Base-by-base conservation (phyloP, 2,329 filamentous ascomycete species). In the Penicillium nordicum region DNA sequence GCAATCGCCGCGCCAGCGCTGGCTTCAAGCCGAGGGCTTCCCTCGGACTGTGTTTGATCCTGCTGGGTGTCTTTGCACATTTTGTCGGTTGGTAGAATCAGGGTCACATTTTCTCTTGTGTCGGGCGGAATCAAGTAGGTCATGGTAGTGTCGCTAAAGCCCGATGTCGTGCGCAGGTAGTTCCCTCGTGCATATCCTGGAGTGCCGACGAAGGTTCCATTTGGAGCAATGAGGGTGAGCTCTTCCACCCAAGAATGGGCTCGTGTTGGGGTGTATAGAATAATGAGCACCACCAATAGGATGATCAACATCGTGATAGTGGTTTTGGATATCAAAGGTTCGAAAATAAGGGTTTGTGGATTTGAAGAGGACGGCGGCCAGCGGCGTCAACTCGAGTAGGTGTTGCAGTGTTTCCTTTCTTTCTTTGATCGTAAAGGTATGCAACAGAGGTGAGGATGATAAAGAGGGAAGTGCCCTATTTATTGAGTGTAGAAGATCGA, bases 161-260 rank as follows among this genome's bases (percentile, higher is more conserved):
- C 79, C 8, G 81, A 74, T 38, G 78, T 72, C 6, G 74, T 79
- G 59, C 90, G 85, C 32, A 81, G 73, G 16, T 85, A 73, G 68
- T 86, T 90, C 45, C 86, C 87, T 61, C 92, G 87, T n/a, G 88
- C 78, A 70, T 87, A 96, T 32, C 93, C 93, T 25, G 83, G 78
- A 8, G 81, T 72, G 29, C 88, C 88, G 21, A 86, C 78, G 70
- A 92, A 90, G 34, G 84, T 84, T 53, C 92, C 92, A 66, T 91
- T 88, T 29, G 83, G 72, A 51, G 85, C 84, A 70, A 97, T 86
- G 55, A 85, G 84, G 59, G 80, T 83, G 48, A 93, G 79, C 66
- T 87, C 80, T 74, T 97, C 92, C 46, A 93, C 82, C 92, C 92
- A 97, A 18, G 86, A 88, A 75, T 97, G 93, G 36, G 84, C 87